These are phyloP conservation scores for Pouteria campechiana DNA, from an alignment of 179 eudicot species.

Conservation along the genomic window DNA sequence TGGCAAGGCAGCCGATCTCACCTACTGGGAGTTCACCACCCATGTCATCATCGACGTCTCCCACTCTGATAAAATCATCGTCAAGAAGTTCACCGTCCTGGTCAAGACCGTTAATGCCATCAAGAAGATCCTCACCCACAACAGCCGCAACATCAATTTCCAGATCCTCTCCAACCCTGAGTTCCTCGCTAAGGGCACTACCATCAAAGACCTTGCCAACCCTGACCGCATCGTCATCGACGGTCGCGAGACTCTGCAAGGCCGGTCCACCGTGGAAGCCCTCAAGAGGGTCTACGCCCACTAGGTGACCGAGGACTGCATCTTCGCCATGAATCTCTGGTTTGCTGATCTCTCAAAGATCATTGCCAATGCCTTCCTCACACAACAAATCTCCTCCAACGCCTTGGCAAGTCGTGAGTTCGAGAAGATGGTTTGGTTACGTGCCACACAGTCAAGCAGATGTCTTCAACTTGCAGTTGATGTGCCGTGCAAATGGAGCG, in stretches of 20 bases:
- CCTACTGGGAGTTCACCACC: constrained; percentile 73
- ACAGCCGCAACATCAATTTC: constrained; percentile 59
- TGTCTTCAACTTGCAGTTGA: too few relatives aligned
- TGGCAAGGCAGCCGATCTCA: constrained; percentile 67
- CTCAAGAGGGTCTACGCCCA: constrained; percentile 52
- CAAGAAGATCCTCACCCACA: constrained; percentile 62
- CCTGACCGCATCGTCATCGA: constrained; percentile 61
- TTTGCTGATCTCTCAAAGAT: constrained; percentile 84
- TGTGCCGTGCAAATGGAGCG: too few relatives aligned
- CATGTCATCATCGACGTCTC: constrained; percentile 75
- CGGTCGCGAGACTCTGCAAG: constrained; percentile 54
- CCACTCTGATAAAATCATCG: constrained; percentile 55
- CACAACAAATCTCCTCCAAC: constrained; percentile 68
- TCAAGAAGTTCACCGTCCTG: constrained; percentile 63
- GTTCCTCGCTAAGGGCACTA: constrained; percentile 66
- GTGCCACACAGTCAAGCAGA: too few relatives aligned
- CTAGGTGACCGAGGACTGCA: constrained; percentile 63
- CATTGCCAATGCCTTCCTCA: constrained; percentile 73
- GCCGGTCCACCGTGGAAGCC: constrained; percentile 51
- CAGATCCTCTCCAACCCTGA: constrained; percentile 67
- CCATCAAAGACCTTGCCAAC: constrained; percentile 35
- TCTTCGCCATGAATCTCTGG: constrained; percentile 67
- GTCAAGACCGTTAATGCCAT: constrained; percentile 74
- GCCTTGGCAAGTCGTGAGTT: too few relatives aligned
- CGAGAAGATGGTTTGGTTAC: too few relatives aligned